Evolutionary conservation across 2,329 filamentous ascomycete genomes (phyloP).

Genomic region (Phialophora tarda): DNA sequence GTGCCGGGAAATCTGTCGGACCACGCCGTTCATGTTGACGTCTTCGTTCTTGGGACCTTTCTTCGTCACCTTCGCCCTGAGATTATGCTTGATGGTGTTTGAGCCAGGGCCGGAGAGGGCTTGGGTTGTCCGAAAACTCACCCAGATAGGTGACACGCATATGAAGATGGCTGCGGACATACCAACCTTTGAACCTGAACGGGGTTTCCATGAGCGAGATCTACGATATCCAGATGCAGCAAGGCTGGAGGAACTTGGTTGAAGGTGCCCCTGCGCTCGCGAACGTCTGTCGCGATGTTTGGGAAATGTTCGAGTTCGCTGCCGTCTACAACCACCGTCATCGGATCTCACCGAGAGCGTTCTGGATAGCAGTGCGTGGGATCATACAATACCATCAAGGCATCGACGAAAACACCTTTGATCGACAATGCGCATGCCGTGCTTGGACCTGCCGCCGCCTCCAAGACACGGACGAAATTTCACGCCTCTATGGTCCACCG

Average conservation of each 20-base stretch:
- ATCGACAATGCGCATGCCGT: not conserved
- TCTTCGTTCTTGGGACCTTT: conserved; percentile 41
- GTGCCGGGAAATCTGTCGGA: conserved; percentile 36
- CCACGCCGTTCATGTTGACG: conserved; percentile 36
- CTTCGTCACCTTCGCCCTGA: conserved; percentile 38
- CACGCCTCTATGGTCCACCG: conserved; percentile 17
- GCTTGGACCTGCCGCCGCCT: not conserved
- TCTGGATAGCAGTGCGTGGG: not conserved
- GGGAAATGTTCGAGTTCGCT: too few species aligned
- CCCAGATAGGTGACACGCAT: conserved; percentile 36
- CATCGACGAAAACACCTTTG: not conserved
- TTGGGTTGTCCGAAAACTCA: conserved; percentile 37
- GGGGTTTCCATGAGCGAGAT: not conserved
- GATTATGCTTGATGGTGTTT: conserved; percentile 36
- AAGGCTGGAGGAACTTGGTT: not conserved
- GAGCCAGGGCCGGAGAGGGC: conserved; percentile 33
- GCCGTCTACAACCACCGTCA: not conserved
- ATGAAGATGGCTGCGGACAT: conserved; percentile 40
- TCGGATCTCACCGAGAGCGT: not conserved
- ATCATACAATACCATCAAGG: not conserved
- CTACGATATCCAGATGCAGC: not conserved
- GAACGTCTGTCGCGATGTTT: too few species aligned
- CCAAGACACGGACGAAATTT: conserved; percentile 26
- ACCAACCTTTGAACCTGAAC: conserved; percentile 10
- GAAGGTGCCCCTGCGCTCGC: not conserved